phyloP scores from a whole-genome alignment of 306 rosid genomes.

The Castanea sativa region DNA sequence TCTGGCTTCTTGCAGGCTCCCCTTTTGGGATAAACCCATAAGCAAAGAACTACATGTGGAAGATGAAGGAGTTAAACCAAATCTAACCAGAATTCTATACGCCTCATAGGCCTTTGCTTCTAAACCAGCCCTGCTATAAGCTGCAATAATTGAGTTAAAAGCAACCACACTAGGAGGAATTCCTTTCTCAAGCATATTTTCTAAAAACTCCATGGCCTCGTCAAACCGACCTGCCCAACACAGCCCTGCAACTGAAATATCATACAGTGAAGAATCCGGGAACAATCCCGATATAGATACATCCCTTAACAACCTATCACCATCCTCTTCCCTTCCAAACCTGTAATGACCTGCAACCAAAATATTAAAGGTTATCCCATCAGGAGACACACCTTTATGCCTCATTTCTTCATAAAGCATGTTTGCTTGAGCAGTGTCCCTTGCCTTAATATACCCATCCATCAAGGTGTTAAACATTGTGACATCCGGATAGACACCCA shows the following conservation, averaged over 20 bases:
- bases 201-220: conserved; percentile 48
- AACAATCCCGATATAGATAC: conserved; percentile 32
- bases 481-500: conserved; percentile 39
- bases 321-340: conserved; percentile 66
- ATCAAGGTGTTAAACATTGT: conserved; percentile 51
- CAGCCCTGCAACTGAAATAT: conserved; percentile 49
- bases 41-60: conserved; percentile 65
- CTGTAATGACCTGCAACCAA: conserved; percentile 63
- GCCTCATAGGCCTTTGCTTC: conserved; percentile 56
- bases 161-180: conserved; percentile 52
- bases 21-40: conserved; percentile 59
- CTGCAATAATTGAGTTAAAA: conserved; percentile 68
- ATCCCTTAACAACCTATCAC: conserved; percentile 44
- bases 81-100: conserved; percentile 47
- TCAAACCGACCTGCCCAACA: conserved; percentile 71
- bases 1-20: conserved; percentile 58
- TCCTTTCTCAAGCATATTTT: conserved; percentile 64
- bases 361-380: conserved; percentile 69
- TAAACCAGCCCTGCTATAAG: conserved; percentile 61
- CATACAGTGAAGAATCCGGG: conserved; percentile 42
- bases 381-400: conserved; percentile 50
- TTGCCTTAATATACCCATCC: conserved; percentile 76
- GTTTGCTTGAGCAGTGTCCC: conserved; percentile 65
- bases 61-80: conserved; percentile 57
- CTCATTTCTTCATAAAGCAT: conserved; percentile 67